These are phyloP conservation scores for Salmacisia buchloeana DNA, from an alignment of 1,284 basidiomycete genomes.

Conservation along the genomic window DNA sequence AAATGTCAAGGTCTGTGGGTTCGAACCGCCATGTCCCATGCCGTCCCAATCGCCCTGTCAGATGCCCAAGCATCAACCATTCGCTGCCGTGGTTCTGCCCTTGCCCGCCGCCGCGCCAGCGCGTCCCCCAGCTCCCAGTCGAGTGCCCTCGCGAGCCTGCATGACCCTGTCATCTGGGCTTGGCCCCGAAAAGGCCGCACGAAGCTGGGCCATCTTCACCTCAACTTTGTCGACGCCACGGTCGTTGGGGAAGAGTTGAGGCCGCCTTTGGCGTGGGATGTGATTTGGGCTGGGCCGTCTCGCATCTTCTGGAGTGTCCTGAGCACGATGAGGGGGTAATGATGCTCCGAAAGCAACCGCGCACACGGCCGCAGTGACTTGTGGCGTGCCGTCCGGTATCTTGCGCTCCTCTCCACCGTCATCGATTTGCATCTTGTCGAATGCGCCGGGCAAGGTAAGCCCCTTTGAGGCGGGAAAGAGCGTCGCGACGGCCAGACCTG, in stretches of 20 bases:
- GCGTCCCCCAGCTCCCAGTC: conserved; percentile 20
- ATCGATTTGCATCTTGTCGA: conserved; percentile 4
- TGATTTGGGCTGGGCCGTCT: background rate
- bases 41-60: background rate
- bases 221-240: background rate
- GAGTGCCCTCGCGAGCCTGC: conserved; percentile 70
- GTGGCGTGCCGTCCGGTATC: background rate
- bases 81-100: background rate
- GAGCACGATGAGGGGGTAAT: background rate
- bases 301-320: background rate
- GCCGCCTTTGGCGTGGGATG: background rate
- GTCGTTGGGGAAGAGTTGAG: background rate
- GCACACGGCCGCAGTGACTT: background rate
- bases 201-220: conserved; percentile 20
- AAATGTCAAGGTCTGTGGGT: no score
- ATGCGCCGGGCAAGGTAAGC: background rate
- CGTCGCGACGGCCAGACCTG: conserved; percentile 16
- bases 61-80: background rate
- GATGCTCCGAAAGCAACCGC: background rate
- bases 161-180: conserved; percentile 80
- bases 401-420: background rate
- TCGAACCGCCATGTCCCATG: conserved; percentile 10
- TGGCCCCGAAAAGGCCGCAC: conserved; percentile 64
- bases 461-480: conserved; percentile 26
- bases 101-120: background rate